Conservation (phyloP, 169 alveolate species). For the Eimeria praecox region DNA sequence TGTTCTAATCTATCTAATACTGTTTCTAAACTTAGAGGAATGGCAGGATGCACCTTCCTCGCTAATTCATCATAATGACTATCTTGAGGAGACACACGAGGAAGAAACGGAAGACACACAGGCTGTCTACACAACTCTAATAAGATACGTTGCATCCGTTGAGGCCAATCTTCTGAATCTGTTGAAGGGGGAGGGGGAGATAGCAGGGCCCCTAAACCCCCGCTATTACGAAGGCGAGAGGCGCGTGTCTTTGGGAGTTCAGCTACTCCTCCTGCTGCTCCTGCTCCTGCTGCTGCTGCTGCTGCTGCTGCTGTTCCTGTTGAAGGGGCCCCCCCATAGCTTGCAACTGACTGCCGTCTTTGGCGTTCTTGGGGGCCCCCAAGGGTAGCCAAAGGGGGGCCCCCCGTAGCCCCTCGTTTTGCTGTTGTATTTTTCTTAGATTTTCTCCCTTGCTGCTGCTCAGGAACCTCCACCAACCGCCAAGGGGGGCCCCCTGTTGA, state of each 20-base stretch:
- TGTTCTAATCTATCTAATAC: conserved; percentile 67
- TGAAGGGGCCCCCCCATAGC: background rate
- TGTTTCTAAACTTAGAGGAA: conserved; percentile 49
- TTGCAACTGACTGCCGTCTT: background rate
- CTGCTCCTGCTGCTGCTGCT: background rate
- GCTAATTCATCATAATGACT: conserved; percentile 47
- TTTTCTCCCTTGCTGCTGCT: background rate
- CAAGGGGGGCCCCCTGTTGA: too few relatives aligned
- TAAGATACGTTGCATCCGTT: conserved; percentile 44
- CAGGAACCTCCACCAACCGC: conserved; percentile 1
- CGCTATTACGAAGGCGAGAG: background rate
- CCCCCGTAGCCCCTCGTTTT: conserved; percentile 1
- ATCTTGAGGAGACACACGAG: conserved; percentile 45
- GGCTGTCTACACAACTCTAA: conserved; percentile 72
- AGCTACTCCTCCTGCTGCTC: background rate
- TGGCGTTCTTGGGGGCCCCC: conserved; percentile 18
- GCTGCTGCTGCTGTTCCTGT: background rate
- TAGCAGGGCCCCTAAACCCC: background rate
- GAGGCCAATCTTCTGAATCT: conserved; percentile 3
- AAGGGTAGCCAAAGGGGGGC: background rate
- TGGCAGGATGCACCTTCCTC: conserved; percentile 51
- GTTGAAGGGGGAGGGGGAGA: background rate
- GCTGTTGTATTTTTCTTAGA: background rate
- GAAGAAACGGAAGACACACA: conserved; percentile 57
- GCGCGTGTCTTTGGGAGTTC: conserved; percentile 39